A percentile compares a stretch with the other conserved stretches of the same genome.
Conservation (phyloP, 73 alveolate genomes). For the Tetrahymena elliotti region DNA sequence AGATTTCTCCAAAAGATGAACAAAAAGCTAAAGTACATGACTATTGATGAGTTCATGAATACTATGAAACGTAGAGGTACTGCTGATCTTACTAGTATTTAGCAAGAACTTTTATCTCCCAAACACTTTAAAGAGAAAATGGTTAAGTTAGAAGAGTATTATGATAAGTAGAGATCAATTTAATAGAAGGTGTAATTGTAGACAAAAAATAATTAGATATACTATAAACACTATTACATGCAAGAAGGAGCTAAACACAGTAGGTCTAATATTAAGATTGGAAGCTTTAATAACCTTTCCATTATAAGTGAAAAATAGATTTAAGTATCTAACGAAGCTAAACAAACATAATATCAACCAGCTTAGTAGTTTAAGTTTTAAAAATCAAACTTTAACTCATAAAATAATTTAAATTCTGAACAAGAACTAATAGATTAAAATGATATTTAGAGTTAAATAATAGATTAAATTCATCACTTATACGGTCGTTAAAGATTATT, state of each 20-base stretch:
- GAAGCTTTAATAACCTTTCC: neutral
- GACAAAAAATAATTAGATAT: neutral
- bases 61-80: neutral
- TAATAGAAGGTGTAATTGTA: neutral
- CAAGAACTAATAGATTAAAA: neutral
- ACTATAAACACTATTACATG: neutral
- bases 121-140: neutral
- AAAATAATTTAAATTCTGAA: neutral
- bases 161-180: neutral
- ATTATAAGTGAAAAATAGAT: neutral
- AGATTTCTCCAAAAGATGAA: neutral
- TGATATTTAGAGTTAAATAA: neutral
- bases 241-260: neutral
- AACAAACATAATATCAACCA: neutral
- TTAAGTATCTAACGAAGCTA: neutral
- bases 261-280: neutral
- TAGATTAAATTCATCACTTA: neutral
- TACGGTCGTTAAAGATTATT: neutral
- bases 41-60: neutral
- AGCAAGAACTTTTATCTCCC: neutral
- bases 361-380: neutral
- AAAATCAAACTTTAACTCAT: neutral
- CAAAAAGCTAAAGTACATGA: neutral
- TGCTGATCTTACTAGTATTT: neutral
- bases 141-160: neutral